phyloP scores from a whole-genome alignment of 768 basidiomycete genomes.

The Gyrodon lividus region DNA sequence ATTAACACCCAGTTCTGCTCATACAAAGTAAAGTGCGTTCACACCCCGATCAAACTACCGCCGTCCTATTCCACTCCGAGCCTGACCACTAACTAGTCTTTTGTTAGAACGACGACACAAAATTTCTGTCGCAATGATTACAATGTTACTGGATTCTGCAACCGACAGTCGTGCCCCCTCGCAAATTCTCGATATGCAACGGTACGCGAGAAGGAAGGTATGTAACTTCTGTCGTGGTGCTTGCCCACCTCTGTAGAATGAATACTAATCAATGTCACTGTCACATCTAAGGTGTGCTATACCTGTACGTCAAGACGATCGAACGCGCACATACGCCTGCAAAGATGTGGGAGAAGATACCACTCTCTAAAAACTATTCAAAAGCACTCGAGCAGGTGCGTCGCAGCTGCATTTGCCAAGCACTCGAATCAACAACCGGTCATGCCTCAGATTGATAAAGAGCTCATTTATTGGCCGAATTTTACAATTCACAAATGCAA shows the following conservation, averaged over 20 bases:
- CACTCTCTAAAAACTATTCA: slow-evolving; percentile 89
- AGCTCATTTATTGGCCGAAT: slow-evolving; percentile 98
- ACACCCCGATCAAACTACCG: neutral
- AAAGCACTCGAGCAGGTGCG: slow-evolving; percentile 92
- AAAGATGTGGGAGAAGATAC: slow-evolving; percentile 97
- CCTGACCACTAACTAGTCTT: neutral
- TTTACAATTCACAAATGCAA: slow-evolving; percentile 99
- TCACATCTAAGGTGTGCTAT: slow-evolving; percentile 62
- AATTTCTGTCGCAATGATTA: slow-evolving; percentile 99
- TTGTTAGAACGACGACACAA: slow-evolving; percentile 81
- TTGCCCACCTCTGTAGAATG: neutral
- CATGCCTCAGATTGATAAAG: slow-evolving; percentile 76
- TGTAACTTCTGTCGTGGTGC: slow-evolving; percentile 5
- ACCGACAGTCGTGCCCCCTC: slow-evolving; percentile 93
- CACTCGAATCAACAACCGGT: neutral
- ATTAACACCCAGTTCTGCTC: slow-evolving; percentile 96
- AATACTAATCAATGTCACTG: neutral
- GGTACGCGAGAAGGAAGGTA: slow-evolving; percentile 94
- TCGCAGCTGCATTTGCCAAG: neutral
- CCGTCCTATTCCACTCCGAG: slow-evolving; percentile 4
- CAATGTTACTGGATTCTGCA: slow-evolving; percentile 96
- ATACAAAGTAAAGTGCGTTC: slow-evolving; percentile 96
- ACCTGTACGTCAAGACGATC: slow-evolving; percentile 96
- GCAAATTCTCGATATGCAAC: slow-evolving; percentile 98
- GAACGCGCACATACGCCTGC: slow-evolving; percentile 96